Percentiles rank a stretch among this genome's conserved stretches.
phyloP scores from a whole-genome alignment of 805 yeast species.

The Helenozyma baotianmanensis region DNA sequence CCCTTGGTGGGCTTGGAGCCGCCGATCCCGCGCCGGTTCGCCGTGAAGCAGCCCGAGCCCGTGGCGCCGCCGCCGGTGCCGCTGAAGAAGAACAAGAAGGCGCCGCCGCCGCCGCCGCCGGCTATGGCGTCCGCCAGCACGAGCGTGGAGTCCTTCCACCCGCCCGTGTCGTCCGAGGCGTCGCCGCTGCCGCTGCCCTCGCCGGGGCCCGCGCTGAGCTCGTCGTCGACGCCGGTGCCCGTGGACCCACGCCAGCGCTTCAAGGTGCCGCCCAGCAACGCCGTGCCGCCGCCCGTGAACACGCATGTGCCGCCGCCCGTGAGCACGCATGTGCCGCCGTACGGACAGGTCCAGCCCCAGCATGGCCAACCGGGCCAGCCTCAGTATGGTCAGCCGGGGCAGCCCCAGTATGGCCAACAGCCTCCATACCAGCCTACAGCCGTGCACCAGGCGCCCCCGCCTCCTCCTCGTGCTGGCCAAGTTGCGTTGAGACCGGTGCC shows the following conservation, averaged over 20 bases:
- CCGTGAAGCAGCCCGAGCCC: not conserved
- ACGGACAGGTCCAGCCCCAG: no score
- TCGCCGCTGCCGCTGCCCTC: slow-evolving; percentile 5
- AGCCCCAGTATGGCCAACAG: no score
- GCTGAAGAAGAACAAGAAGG: slow-evolving; percentile 10
- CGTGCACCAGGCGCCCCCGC: slow-evolving; percentile 3
- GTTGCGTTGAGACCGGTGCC: slow-evolving; percentile 12
- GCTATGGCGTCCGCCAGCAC: slow-evolving; percentile 2
- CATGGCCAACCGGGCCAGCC: not conserved
- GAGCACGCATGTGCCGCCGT: no score
- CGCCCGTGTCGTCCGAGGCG: not conserved
- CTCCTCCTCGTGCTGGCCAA: slow-evolving; percentile 9
- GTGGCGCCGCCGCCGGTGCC: slow-evolving; percentile 3
- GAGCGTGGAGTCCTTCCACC: not conserved
- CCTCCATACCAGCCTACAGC: no score
- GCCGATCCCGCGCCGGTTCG: slow-evolving; percentile 59
- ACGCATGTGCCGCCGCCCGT: slow-evolving; percentile 6
- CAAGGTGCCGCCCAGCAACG: slow-evolving; percentile 7
- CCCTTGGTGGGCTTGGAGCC: slow-evolving; percentile 82
- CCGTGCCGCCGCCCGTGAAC: slow-evolving; percentile 4
- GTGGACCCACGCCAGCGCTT: slow-evolving; percentile 4
- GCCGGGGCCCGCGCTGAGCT: slow-evolving; percentile 1
- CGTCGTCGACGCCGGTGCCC: not conserved
- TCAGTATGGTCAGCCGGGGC: slow-evolving; percentile 1
- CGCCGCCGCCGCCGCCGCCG: slow-evolving; percentile 17